A percentile compares a stretch with the other conserved stretches of the same genome.
These are phyloP conservation scores for Schwanniomyces sp. DNA, from an alignment of 805 yeast species.

Conservation along the genomic window DNA sequence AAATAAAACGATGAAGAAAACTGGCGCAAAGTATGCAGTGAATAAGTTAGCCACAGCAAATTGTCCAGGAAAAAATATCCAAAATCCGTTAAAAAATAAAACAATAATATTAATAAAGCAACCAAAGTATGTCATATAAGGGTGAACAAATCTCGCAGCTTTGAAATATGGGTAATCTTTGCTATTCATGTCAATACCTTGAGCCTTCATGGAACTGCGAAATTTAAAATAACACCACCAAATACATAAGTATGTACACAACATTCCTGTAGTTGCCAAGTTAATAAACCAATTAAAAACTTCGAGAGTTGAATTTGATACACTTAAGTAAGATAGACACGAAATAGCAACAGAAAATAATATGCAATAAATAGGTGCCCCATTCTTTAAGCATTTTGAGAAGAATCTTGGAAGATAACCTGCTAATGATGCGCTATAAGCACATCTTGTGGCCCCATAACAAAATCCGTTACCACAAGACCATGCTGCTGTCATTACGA, in stretches of 20 bases:
- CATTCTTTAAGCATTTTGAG: conserved; percentile 61
- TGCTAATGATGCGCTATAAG: conserved; percentile 69
- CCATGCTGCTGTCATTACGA: conserved; percentile 72
- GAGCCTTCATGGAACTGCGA: conserved; percentile 56
- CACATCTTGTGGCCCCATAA: conserved; percentile 72
- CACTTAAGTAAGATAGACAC: conserved; percentile 50
- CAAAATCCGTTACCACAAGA: conserved; percentile 81
- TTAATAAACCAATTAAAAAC: conserved; percentile 40
- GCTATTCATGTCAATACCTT: conserved; percentile 54
- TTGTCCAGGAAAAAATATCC: conserved; percentile 39
- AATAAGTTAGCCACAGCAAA: conserved; percentile 33
- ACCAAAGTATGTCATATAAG: conserved; percentile 26
- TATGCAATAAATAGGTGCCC: conserved; percentile 68
- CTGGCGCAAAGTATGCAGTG: conserved; percentile 39
- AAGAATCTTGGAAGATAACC: conserved; percentile 74
- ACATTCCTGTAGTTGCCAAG: conserved; percentile 48
- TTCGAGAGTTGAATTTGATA: conserved; percentile 21
- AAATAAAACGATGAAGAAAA: conserved; percentile 21
- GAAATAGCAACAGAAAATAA: conserved; percentile 53
- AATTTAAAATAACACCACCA: conserved; percentile 66
- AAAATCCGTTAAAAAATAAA: conserved; percentile 41
- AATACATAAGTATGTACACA: conserved; percentile 73
- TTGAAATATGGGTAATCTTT: conserved; percentile 20
- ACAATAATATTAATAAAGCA: conserved; percentile 20
- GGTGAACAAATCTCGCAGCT: conserved; percentile 22